These are phyloP conservation scores for Nigrospora sphaerica DNA, from an alignment of 2,329 filamentous ascomycete genomes.

Conservation along the genomic window DNA sequence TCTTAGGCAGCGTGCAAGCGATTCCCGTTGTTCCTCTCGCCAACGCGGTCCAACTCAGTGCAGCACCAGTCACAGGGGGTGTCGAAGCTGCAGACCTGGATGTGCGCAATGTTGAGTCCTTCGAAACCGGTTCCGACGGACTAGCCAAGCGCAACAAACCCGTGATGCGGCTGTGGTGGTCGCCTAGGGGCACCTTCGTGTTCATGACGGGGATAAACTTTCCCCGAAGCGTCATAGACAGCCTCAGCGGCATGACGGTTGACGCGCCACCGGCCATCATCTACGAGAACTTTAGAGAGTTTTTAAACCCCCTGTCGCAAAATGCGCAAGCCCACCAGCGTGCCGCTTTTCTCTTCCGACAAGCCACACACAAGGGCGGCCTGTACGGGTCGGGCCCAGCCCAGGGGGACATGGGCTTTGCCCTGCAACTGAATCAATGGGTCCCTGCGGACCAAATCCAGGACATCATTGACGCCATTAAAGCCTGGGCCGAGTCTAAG, in stretches of 20 bases:
- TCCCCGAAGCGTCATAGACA: not conserved
- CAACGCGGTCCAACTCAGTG: not conserved
- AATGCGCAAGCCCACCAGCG: not conserved
- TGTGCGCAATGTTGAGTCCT: not conserved
- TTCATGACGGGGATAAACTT: not conserved
- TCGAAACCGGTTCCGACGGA: not conserved
- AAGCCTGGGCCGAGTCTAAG: not conserved
- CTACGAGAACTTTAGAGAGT: not conserved
- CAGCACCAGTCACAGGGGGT: too few species aligned
- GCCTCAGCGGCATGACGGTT: not conserved
- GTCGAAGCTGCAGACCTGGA: not conserved
- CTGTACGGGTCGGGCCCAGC: not conserved
- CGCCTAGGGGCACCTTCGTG: not conserved
- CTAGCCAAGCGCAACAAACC: not conserved
- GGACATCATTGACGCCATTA: not conserved
- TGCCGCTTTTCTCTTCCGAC: not conserved
- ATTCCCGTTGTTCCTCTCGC: not conserved
- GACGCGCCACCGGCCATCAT: not conserved
- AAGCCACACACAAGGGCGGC: not conserved
- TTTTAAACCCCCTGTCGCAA: not conserved
- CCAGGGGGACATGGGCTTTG: not conserved
- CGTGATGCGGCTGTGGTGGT: not conserved
- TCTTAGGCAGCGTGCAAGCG: not conserved
- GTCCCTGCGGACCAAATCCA: not conserved
- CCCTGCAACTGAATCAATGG: not conserved